These are phyloP conservation scores for Torrubiellomyces zombiae DNA, from an alignment of 2,329 filamentous ascomycete genomes.

Conservation along the genomic window DNA sequence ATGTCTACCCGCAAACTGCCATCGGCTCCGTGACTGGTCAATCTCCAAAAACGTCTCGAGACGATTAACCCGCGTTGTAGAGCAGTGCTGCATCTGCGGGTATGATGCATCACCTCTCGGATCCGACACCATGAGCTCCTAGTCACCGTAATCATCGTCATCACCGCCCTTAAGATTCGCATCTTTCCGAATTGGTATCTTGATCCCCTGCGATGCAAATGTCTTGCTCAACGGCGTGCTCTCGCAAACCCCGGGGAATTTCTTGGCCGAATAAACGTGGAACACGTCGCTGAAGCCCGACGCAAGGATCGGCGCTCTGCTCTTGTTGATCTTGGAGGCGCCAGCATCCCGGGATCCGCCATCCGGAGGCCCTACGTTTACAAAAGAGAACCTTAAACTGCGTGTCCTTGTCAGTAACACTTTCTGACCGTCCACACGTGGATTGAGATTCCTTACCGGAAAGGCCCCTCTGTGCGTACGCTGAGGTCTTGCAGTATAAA, in stretches of 20 bases:
- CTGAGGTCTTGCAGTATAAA: slow-evolving; percentile 93
- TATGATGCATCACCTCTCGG: too few relatives aligned
- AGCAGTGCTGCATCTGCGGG: too few relatives aligned
- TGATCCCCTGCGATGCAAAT: slow-evolving; percentile 87
- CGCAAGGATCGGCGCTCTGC: slow-evolving; percentile 66
- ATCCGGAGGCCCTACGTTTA: slow-evolving; percentile 53
- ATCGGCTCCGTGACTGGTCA: too few relatives aligned
- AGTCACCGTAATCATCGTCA: slow-evolving; percentile 29
- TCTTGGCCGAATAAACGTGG: slow-evolving; percentile 92
- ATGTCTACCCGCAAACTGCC: too few relatives aligned
- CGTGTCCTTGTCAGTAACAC: slow-evolving; percentile 7
- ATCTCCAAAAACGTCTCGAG: too few relatives aligned
- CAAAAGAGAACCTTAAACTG: slow-evolving; percentile 56
- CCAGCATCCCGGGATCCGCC: slow-evolving; percentile 21
- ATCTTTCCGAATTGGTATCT: slow-evolving; percentile 91
- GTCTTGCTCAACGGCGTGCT: slow-evolving; percentile 81
- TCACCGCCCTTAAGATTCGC: slow-evolving; percentile 37
- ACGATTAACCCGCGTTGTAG: too few relatives aligned
- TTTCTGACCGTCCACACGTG: background rate
- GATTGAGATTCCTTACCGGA: slow-evolving; percentile 42
- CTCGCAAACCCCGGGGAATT: slow-evolving; percentile 94
- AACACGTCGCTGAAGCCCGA: slow-evolving; percentile 78
- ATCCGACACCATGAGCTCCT: too few relatives aligned
- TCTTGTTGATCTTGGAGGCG: slow-evolving; percentile 44
- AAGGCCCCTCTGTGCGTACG: slow-evolving; percentile 80